Evolutionary conservation across 768 basidiomycete genomes (phyloP).

Genomic region (Trametes meyenii): DNA sequence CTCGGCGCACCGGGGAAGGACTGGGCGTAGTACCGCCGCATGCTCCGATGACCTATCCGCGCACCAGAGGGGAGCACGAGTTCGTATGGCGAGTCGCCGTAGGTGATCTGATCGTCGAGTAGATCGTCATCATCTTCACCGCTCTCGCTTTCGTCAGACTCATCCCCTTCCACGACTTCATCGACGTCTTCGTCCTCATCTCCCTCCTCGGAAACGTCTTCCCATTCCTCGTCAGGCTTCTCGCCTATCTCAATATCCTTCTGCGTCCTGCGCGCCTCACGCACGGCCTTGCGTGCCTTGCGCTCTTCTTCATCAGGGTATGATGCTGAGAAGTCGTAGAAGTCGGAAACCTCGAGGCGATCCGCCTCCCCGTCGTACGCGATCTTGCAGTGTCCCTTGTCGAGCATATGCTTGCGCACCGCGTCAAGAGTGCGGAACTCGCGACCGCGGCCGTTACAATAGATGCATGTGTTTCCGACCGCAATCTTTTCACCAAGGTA

Average conservation of each 20-base stretch:
- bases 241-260: constrained; percentile 9
- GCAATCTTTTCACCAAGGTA: constrained; percentile 94
- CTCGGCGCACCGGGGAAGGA: constrained; percentile 56
- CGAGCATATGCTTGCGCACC: constrained; percentile 92
- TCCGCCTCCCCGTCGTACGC: constrained; percentile 84
- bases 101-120: constrained; percentile 57
- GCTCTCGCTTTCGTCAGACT: constrained; percentile 35
- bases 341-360: constrained; percentile 87
- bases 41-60: constrained; percentile 88
- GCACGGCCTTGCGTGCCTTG: constrained; percentile 11
- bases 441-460: constrained; percentile 79
- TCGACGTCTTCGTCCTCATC: constrained; percentile 33
- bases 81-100: constrained; percentile 82
- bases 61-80: constrained; percentile 92
- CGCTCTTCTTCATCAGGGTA: constrained; percentile 59
- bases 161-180: constrained; percentile 40
- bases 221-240: constrained; percentile 29
- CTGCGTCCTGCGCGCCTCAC: constrained; percentile 19
- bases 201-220: constrained; percentile 41
- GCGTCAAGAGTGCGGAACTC: constrained; percentile 87
- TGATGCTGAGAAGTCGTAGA: constrained; percentile 85
- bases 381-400: constrained; percentile 96
- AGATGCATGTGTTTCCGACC: constrained; percentile 91
- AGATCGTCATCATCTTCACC: constrained; percentile 41
- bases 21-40: constrained; percentile 87